Percentiles rank a stretch among this genome's conserved stretches.
Evolutionary conservation across 768 basidiomycete species (phyloP).

Genomic region (Pisolithus sp.): DNA sequence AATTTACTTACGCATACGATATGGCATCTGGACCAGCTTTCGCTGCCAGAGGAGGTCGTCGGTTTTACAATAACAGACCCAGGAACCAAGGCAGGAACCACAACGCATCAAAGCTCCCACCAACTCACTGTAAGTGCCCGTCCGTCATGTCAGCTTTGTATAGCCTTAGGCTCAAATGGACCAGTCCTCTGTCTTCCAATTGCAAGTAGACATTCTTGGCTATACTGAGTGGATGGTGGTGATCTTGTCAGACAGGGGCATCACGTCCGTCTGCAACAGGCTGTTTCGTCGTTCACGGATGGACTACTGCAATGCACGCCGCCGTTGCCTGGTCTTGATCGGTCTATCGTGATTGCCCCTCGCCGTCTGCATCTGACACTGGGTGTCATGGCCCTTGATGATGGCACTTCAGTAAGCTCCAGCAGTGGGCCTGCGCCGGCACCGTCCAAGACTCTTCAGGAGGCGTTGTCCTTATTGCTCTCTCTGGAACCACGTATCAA

Average conservation of each 20-base stretch:
- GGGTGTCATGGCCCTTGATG: constrained; percentile 60
- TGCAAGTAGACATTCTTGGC: constrained; percentile 26
- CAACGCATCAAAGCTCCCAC: constrained; percentile 1
- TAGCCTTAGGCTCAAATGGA: neutral
- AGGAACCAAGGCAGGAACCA: constrained; percentile 5
- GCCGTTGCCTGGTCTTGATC: constrained; percentile 49
- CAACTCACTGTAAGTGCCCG: constrained; percentile 22
- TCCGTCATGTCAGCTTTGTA: neutral
- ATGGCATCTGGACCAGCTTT: constrained; percentile 6
- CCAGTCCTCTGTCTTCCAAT: constrained; percentile 28
- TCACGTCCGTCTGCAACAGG: constrained; percentile 32
- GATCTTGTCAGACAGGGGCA: constrained; percentile 28
- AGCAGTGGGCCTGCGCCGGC: neutral
- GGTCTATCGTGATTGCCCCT: constrained; percentile 47
- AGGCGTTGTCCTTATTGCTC: constrained; percentile 39
- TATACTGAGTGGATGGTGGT: constrained; percentile 3
- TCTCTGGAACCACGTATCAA: constrained; percentile 35
- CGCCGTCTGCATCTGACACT: constrained; percentile 67
- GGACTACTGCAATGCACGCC: constrained; percentile 15
- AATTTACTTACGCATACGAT: neutral
- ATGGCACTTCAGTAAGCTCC: constrained; percentile 6
- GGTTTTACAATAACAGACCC: neutral
- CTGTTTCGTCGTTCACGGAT: constrained; percentile 32
- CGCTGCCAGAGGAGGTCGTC: constrained; percentile 10
- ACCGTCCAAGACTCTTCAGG: constrained; percentile 27